Percentiles rank a stretch among this genome's conserved stretches.
Conservation (phyloP, 2,329 filamentous ascomycete species). For the Falciphora oryzae region DNA sequence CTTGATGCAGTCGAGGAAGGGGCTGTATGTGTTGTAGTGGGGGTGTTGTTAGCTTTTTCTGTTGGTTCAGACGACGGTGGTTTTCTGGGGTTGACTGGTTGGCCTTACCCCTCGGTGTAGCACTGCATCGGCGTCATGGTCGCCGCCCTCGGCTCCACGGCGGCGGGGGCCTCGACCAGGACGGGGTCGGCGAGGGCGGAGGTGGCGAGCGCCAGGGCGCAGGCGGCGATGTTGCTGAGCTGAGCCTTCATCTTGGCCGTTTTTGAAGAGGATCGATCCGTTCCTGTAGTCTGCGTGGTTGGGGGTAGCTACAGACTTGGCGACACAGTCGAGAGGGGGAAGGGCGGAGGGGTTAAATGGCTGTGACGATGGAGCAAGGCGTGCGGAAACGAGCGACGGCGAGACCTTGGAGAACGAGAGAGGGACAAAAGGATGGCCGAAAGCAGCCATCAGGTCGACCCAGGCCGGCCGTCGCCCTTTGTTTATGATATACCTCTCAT, state of each 20-base stretch:
- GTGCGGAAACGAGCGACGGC: no score
- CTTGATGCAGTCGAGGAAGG: slow-evolving; percentile 3
- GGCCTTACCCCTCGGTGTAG: slow-evolving; percentile 4
- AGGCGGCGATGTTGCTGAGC: neutral
- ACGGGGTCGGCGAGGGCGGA: neutral
- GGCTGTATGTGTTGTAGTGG: neutral
- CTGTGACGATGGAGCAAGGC: no score
- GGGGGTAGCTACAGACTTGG: no score
- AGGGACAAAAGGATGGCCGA: no score
- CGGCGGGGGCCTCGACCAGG: neutral
- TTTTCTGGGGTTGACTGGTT: no score
- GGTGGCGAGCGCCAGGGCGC: neutral
- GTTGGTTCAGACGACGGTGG: no score
- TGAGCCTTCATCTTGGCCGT: neutral
- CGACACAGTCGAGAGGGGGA: no score
- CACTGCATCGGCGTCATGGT: neutral
- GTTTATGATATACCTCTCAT: no score
- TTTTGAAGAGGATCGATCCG: neutral
- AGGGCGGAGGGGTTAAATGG: no score
- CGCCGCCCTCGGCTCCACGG: neutral
- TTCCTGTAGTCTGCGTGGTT: neutral
- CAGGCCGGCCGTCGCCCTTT: no score
- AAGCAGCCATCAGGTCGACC: no score
- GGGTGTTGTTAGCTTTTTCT: neutral
- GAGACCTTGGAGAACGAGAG: no score